Evolutionary conservation across 805 yeast species (phyloP), one percentile per base, ranked within the genome.

Genomic region (Candida chilensis): DNA sequence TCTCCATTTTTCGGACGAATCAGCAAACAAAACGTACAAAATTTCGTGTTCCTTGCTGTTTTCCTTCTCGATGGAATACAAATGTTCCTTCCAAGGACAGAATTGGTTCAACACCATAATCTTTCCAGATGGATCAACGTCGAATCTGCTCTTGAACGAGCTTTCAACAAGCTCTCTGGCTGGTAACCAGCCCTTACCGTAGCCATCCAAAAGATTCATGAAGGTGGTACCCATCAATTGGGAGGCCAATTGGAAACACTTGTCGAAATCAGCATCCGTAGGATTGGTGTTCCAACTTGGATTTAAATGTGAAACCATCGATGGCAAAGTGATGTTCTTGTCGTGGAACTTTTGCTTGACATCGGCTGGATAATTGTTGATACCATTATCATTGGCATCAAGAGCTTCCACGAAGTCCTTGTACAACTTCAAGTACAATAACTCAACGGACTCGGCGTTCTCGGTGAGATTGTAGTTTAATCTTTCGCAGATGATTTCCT

Each of bases 331-430:
- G 53, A 86, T 78, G 42, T 77, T 74, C 41, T 71, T 70, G 46
- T 81, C 87, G 40, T 71, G 70, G 63, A 85, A 92, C 37, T 64
- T 68, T 28, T 84, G 78, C 38, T 64, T 61, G 20, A 67, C 61
- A 17, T 67, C 71, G 28, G 67, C 71, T 4, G 68, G 71, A 46
- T 75, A 84, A 44, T 82, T 78, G 49, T 70, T 69, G 38, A 90
- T 73, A 47, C 98, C 98, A 48, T 92, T 92, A 54, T 92, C 98
- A 48, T 88, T 85, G 33, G 96, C 98, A 57, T 88, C 98, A 20
- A 92, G 67, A 7, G 95, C 78, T 57, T 92, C 97, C 35, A 92
- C 64, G 45, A 92, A 86, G 38, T 81, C 90, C 34, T 72, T 70
- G 61, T 92, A 92, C n/a, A 90, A 64, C 52, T 82, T 83, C 24